Conservation (phyloP, 2,329 filamentous ascomycete species). For the Botrytis fabae region DNA sequence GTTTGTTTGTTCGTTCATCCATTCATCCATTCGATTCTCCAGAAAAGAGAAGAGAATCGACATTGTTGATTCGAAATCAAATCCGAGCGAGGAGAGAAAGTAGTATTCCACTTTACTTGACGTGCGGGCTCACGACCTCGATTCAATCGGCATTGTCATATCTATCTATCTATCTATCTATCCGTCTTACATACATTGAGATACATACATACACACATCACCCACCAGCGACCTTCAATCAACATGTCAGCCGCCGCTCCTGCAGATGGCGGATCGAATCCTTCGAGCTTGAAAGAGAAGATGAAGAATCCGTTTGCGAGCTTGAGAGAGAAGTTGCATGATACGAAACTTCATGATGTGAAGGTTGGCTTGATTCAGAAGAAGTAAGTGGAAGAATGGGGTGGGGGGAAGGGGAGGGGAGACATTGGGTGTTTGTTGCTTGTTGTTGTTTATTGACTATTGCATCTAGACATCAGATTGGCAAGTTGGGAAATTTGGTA, state of each 20-base stretch:
- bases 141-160: background rate
- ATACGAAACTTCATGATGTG: slow-evolving; percentile 55
- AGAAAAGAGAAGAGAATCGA: background rate
- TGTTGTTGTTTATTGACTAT: slow-evolving; percentile 22
- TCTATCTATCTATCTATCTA: background rate
- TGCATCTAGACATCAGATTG: slow-evolving; percentile 54
- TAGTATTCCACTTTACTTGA: background rate
- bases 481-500: slow-evolving; percentile 64
- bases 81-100: background rate
- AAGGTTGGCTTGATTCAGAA: slow-evolving; percentile 59
- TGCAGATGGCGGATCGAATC: slow-evolving; percentile 36
- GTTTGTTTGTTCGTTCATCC: background rate
- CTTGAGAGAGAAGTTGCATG: slow-evolving; percentile 53
- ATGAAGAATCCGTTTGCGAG: slow-evolving; percentile 51
- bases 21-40: background rate
- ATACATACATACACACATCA: background rate
- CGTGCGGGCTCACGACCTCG: background rate
- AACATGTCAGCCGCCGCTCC: slow-evolving; percentile 36
- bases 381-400: slow-evolving; percentile 48
- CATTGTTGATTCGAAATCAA: background rate
- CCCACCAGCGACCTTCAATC: background rate
- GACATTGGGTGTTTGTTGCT: background rate
- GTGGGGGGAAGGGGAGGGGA: background rate
- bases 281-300: slow-evolving; percentile 43
- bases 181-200: background rate